These are phyloP conservation scores for Penicillium arizonense DNA, from an alignment of 495 filamentous ascomycete genomes.

Conservation along the genomic window DNA sequence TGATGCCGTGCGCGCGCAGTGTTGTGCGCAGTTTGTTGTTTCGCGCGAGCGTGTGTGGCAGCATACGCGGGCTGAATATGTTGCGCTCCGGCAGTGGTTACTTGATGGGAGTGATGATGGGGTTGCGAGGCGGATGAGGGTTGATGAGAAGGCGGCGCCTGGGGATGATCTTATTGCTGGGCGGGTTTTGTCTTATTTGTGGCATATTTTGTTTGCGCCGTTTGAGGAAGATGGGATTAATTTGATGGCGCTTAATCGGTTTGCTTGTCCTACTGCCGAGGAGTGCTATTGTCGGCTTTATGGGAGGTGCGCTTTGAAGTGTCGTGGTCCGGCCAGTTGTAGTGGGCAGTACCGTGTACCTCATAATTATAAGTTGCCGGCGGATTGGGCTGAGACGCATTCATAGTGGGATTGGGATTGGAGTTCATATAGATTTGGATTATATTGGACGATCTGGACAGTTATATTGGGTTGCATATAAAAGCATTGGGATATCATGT, in stretches of 20 bases:
- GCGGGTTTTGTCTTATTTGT: conserved; percentile 40
- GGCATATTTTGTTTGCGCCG: conserved; percentile 45
- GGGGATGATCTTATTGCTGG: conserved; percentile 38
- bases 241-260: conserved; percentile 39
- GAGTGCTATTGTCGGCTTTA: conserved; percentile 48
- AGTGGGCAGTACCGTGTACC: conserved; percentile 38
- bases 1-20: conserved; percentile 39
- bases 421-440: conserved; percentile 3
- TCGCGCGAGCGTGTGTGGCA: conserved; percentile 31
- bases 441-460: conserved; percentile 2
- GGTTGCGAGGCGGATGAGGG: conserved; percentile 1
- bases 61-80: conserved; percentile 38
- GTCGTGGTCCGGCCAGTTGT: conserved; percentile 29
- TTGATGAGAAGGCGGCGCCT: conserved; percentile 23
- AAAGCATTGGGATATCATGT: conserved; percentile 8
- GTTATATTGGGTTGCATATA: background rate
- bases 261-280: conserved; percentile 36
- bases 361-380: conserved; percentile 33
- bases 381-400: conserved; percentile 33
- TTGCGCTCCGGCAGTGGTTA: conserved; percentile 44
- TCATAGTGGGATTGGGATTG: conserved; percentile 4
- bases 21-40: conserved; percentile 48
- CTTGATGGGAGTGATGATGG: conserved; percentile 27
- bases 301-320: conserved; percentile 35
- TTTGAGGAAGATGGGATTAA: conserved; percentile 25